Evolutionary conservation across 2,329 filamentous ascomycete genomes (phyloP), one percentile per base, ranked within the genome.

Genomic region (Penicillium expansum): DNA sequence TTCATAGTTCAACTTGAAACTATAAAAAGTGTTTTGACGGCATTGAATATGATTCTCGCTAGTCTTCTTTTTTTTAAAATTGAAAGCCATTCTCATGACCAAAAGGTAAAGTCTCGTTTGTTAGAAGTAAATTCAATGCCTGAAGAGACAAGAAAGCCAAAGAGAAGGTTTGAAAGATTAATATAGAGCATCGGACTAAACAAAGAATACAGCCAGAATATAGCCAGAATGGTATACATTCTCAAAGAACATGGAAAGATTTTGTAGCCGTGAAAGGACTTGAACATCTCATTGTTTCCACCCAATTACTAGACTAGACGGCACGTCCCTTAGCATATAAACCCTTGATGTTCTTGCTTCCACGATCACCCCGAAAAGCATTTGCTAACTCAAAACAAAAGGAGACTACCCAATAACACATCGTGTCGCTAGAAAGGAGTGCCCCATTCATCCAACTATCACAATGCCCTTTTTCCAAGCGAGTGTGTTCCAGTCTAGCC

Each of bases 121-220:
- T 3, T 20, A 1, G 6, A 16, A 14, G n/a, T 14, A 20, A 18
- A 30, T 45, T 5, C 2, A 44, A 18, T 1, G 18, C 11, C 14
- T 5, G n/a, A 32, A 13, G 42, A 18, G 10, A 2, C 8, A 16
- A 24, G 9, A 24, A 29, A 2, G 13, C 20, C 7, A 22, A 47
- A 33, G 42, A 5, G 11, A 20, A 24, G 5, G 13, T 18, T 10
- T 30, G 20, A 13, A 48, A 1, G 16, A 27, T 18, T 14, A 18
- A 48, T 27, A 38, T 27, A 38, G 33, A 38, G 16, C 5, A 18
- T 29, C 35, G 0, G 8, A 13, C 33, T 3, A 29, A 27, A 50
- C 48, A 50, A 50, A 30, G 27, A 30, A n/a, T n/a, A n/a, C n/a
- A n/a, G n/a, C n/a, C n/a, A n/a, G 11, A 18, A 30, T 39, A 18